These are phyloP conservation scores for Metschnikowia similis DNA, from an alignment of 805 yeast genomes.

Conservation along the genomic window DNA sequence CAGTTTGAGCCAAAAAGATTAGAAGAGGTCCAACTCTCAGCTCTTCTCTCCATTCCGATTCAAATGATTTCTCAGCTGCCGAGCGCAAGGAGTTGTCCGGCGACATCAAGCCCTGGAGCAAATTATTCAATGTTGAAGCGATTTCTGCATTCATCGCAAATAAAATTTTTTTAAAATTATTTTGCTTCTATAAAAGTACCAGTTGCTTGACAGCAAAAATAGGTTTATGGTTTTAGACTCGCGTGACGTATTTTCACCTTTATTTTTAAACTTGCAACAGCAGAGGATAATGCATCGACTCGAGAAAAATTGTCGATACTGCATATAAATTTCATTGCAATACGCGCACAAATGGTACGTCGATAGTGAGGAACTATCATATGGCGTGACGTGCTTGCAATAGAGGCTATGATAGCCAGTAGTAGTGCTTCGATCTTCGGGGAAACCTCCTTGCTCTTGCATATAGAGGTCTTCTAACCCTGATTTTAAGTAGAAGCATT, in stretches of 20 bases:
- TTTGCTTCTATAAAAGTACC: neutral
- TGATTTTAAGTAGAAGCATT: too few relatives aligned
- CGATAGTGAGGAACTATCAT: neutral
- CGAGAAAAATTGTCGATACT: neutral
- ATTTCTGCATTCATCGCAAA: conserved; percentile 7
- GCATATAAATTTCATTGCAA: neutral
- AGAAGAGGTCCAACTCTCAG: conserved; percentile 68
- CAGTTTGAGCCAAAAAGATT: conserved; percentile 76
- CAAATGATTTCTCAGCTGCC: conserved; percentile 70
- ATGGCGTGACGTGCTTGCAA: neutral
- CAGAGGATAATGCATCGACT: conserved; percentile 3
- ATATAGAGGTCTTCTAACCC: neutral
- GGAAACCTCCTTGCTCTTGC: neutral
- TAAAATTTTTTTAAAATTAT: neutral
- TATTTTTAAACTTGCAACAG: conserved; percentile 1
- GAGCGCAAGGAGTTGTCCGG: conserved; percentile 73
- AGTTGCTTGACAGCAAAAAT: neutral
- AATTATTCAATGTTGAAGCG: conserved; percentile 11
- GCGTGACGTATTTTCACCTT: conserved; percentile 1
- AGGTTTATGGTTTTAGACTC: neutral
- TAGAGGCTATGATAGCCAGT: neutral
- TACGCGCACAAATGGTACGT: neutral
- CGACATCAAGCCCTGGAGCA: conserved; percentile 57
- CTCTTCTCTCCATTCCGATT: conserved; percentile 68
- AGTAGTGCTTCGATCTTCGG: neutral